Base-by-base conservation (phyloP, 495 filamentous ascomycete genomes). In the Pyronema omphalodes region DNA sequence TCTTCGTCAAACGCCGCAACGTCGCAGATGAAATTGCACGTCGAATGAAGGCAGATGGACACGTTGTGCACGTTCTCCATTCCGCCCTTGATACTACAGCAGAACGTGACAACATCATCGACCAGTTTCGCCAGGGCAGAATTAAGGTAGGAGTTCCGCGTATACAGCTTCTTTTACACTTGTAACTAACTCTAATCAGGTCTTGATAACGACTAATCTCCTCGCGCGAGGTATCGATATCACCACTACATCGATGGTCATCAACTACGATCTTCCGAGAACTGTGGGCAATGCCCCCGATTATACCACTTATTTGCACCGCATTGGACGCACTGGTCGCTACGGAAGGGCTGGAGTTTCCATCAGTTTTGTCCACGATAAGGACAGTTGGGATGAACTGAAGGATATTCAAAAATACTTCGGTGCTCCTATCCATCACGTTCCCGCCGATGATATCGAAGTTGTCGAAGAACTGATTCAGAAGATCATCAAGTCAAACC, bases 181-280 rank as follows among this genome's bases (percentile, higher is more conserved):
- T 3, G 1, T 34, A 5, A 3, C 23, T 47, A n/a, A 17, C 11
- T 4, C 11, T 29, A 51, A 29, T 35, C 19, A 52, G 50, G 91
- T 99, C n/a, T 80, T 99, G 54, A 95, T 96, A 63, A 89, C 93
- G 0, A 99, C 93, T 60, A 96, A 99, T 64, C 89, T 99, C 37
- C 77, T 99, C 48, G 84, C 93, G 6, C 86, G 93, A 62, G 93
- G 93, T 60, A 95, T 99, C 57, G 93, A 99, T 69, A 88, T 99
- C 9, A 86, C 87, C 34, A 88, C 88, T 15, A 93, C 96, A 3
- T 93, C 86, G 14, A 84, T 99, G 75, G 93, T 99, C 36, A 82
- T 99, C 69, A 99, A 99, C 71, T 99, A 96, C 68, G 82, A 81
- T 61, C 78, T 81, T 55, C 78, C 78, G 0, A 77, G 79, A 69